Conservation (phyloP, 805 yeast genomes). For the Spathaspora hagerdaliae region DNA sequence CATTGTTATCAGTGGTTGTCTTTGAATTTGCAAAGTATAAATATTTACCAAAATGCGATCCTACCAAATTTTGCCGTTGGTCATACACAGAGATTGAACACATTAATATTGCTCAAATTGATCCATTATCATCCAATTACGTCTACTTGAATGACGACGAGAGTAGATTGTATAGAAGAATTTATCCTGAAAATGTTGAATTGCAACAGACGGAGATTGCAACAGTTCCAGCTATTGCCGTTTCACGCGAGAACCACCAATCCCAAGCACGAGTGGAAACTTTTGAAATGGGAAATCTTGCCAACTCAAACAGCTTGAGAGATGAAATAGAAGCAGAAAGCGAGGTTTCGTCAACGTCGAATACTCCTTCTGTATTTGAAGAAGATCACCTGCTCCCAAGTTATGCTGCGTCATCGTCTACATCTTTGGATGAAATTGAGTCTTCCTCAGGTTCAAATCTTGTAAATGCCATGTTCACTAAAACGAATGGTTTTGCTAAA, state of each 20-base stretch:
- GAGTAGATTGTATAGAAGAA: conserved; percentile 2
- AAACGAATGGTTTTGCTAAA: not conserved
- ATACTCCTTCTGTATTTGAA: conserved; percentile 38
- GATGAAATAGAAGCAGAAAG: conserved; percentile 11
- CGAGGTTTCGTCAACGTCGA: conserved; percentile 27
- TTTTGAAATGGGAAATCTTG: conserved; percentile 18
- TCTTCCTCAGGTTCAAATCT: not conserved
- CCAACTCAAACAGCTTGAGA: not conserved
- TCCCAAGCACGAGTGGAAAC: conserved; percentile 5
- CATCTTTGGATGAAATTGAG: conserved; percentile 30
- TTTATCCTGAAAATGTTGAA: conserved; percentile 1
- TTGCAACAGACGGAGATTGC: conserved; percentile 1
- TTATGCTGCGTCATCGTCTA: conserved; percentile 25
- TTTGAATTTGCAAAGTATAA: conserved; percentile 67
- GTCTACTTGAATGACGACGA: conserved; percentile 7
- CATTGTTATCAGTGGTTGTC: conserved; percentile 68
- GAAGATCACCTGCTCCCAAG: conserved; percentile 15
- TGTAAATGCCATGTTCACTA: not conserved
- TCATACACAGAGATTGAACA: conserved; percentile 43
- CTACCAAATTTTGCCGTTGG: conserved; percentile 64
- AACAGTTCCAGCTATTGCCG: not conserved
- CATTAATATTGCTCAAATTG: conserved; percentile 21
- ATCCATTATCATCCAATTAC: conserved; percentile 25
- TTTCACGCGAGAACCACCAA: conserved; percentile 1
- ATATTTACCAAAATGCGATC: conserved; percentile 58